Conservation (phyloP, 1,284 basidiomycete genomes). For the Fomitopsis betulina region DNA sequence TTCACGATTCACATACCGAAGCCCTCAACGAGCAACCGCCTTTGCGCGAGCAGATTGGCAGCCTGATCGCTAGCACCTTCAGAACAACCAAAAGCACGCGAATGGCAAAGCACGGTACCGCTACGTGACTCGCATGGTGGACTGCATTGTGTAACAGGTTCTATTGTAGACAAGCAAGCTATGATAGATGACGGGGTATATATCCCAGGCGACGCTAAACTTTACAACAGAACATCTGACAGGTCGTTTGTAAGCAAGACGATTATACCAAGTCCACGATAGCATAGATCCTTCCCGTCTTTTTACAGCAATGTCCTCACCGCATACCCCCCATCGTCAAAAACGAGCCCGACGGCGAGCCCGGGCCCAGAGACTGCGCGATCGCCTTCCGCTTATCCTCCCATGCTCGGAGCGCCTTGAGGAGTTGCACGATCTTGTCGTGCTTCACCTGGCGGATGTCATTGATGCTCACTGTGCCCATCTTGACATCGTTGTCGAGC, state of each 20-base stretch:
- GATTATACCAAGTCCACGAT: not conserved
- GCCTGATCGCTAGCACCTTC: too few relatives aligned
- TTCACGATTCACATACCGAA: too few relatives aligned
- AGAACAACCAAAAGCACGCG: too few relatives aligned
- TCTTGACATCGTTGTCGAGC: conserved; percentile 83
- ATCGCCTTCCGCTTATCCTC: conserved; percentile 65
- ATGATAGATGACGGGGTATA: not conserved
- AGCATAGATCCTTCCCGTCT: not conserved
- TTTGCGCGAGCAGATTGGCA: too few relatives aligned
- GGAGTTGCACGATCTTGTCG: conserved; percentile 73
- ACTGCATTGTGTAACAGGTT: not conserved
- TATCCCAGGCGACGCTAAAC: not conserved
- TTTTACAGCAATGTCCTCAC: not conserved
- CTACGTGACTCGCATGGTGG: too few relatives aligned
- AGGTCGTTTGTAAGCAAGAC: not conserved
- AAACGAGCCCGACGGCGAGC: conserved; percentile 21
- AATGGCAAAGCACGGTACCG: too few relatives aligned
- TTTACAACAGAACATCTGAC: not conserved
- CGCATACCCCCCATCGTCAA: conserved; percentile 21
- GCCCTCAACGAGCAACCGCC: too few relatives aligned
- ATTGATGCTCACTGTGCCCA: conserved; percentile 87
- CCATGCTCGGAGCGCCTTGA: conserved; percentile 74
- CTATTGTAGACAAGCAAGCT: not conserved
- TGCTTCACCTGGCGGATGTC: conserved; percentile 79
- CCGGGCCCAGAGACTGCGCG: conserved; percentile 46